phyloP scores from a whole-genome alignment of 2,329 filamentous ascomycete species.

The Epichloe sibirici region DNA sequence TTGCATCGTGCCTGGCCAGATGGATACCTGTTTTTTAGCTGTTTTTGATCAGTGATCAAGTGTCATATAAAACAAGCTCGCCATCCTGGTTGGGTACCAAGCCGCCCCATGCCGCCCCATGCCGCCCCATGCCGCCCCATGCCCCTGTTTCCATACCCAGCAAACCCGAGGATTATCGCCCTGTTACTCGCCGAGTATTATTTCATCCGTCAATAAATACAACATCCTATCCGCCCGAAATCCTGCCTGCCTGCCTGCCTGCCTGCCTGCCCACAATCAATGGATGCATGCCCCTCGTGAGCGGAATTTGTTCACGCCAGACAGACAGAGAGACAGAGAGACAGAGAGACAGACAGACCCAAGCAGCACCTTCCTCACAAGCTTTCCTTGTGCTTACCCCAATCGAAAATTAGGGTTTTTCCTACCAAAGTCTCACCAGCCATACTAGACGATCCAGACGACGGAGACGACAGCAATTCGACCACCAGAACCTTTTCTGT shows the following conservation, averaged over 20 bases:
- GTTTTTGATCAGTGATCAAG: not conserved
- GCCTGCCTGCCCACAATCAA: not conserved
- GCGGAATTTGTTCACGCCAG: not conserved
- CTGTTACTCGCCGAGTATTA: not conserved
- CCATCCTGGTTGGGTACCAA: not conserved
- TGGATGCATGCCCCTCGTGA: not conserved
- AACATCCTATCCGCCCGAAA: not conserved
- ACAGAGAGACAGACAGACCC: not conserved
- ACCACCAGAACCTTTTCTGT: not conserved
- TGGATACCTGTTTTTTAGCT: not conserved
- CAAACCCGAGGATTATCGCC: too few species aligned
- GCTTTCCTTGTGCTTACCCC: not conserved
- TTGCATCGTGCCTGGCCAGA: not conserved
- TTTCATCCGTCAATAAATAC: not conserved
- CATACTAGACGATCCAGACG: not conserved
- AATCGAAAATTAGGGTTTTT: not conserved
- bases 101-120: too few species aligned
- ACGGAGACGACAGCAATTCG: not conserved
- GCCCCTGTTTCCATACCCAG: too few species aligned
- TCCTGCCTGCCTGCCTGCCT: not conserved
- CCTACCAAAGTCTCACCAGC: not conserved
- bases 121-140: too few species aligned
- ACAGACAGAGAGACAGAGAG: too few species aligned
- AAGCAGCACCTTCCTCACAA: not conserved
- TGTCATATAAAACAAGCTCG: not conserved